Conservation (phyloP, 257 asterid genomes). For the Catharanthus roseus region DNA sequence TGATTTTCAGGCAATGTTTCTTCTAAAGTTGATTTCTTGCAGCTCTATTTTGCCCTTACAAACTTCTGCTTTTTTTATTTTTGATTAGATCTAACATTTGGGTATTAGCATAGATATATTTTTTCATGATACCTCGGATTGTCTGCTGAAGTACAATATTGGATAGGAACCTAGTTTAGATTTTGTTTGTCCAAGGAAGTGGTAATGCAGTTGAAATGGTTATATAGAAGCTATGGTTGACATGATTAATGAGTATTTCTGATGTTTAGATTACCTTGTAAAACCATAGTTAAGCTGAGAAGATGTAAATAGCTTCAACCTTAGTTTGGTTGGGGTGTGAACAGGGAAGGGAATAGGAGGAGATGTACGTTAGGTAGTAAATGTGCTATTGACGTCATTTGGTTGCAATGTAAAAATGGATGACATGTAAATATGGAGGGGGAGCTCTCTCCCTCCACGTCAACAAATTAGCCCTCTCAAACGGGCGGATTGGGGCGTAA, state of each 20-base stretch:
- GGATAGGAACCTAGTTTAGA: not conserved
- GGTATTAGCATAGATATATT: constrained; percentile 24
- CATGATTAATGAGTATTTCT: not conserved
- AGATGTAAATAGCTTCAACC: not conserved
- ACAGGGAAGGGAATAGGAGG: too few species aligned
- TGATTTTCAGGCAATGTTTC: constrained; percentile 10
- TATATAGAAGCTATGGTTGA: not conserved
- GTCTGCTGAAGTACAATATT: not conserved
- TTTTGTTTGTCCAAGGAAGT: not conserved
- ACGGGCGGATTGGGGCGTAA: too few species aligned
- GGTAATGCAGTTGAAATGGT: not conserved
- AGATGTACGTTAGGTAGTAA: too few species aligned
- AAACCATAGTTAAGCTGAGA: not conserved
- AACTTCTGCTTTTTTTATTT: constrained; percentile 16
- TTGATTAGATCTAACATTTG: constrained; percentile 35
- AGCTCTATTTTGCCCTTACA: constrained; percentile 12
- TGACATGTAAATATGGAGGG: too few species aligned
- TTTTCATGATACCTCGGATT: not conserved
- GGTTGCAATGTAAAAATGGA: too few species aligned
- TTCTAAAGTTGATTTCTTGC: constrained; percentile 3
- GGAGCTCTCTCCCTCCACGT: too few species aligned
- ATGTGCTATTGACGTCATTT: too few species aligned
- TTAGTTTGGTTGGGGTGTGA: too few species aligned
- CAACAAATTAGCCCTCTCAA: too few species aligned
- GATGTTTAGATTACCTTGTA: not conserved